phyloP scores from a whole-genome alignment of 2,329 filamentous ascomycete genomes.

The Cadophora sp. region DNA sequence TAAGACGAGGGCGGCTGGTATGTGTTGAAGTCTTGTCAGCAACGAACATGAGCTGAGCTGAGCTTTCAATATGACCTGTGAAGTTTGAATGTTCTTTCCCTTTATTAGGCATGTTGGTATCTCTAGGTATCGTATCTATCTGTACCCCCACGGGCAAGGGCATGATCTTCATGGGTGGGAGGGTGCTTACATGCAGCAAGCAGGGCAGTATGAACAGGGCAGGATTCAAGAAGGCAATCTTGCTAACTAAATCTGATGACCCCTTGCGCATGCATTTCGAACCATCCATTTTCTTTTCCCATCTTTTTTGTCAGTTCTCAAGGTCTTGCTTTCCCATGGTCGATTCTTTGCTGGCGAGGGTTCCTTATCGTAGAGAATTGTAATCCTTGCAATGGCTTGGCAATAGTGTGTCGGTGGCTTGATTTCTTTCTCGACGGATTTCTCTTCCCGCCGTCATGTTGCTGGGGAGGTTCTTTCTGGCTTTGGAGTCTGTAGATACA shows the following conservation, averaged over 20 bases:
- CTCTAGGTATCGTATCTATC: too few relatives aligned
- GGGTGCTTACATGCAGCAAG: too few relatives aligned
- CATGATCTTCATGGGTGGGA: background rate
- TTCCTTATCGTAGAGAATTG: background rate
- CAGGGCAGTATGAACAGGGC: conserved; percentile 2
- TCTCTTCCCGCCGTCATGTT: too few relatives aligned
- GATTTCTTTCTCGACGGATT: background rate
- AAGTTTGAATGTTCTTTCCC: too few relatives aligned
- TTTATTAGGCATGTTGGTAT: too few relatives aligned
- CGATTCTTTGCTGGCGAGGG: too few relatives aligned
- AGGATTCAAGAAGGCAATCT: background rate
- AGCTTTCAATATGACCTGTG: too few relatives aligned
- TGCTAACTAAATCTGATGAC: background rate
- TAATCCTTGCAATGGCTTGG: background rate
- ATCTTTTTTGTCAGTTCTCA: background rate
- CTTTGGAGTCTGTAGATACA: background rate
- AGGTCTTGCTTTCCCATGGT: background rate
- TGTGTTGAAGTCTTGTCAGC: background rate
- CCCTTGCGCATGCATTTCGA: conserved; percentile 8
- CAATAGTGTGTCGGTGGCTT: conserved; percentile 1
- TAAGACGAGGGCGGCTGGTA: background rate
- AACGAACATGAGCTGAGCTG: background rate
- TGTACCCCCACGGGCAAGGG: background rate
- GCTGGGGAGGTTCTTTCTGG: too few relatives aligned
- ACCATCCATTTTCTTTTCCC: conserved; percentile 5